Evolutionary conservation across 192 early-diverging fungal genomes (phyloP), one percentile per base, ranked within the genome.

Genomic region (Podochytrium sp.): DNA sequence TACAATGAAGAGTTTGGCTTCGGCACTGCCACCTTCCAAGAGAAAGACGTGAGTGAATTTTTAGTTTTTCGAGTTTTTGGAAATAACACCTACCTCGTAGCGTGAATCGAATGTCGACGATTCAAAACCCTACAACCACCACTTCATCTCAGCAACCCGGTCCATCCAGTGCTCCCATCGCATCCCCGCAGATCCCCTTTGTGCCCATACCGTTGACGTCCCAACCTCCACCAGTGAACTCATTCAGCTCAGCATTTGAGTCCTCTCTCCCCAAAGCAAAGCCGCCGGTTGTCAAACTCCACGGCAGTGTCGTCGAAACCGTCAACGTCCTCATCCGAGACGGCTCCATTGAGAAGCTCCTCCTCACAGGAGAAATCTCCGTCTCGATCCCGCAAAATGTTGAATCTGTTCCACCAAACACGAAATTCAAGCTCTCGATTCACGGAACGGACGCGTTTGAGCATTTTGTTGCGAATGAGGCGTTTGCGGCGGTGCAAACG

Each of bases 301-400:
- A 55, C 0, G 66, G 51, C 14, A 42, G 56, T 16, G 62, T 84
- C n/a, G 43, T 70, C 1, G 83, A 84, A 66, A 79, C 74, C 27
- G 68, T 81, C 6, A 81, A 84, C 60, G 79, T 79, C 3, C 38
- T 84, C 6, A 35, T 84, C 32, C 55, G 64, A 39, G 72, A 64
- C 18, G 71, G 73, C 32, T 56, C 32, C 10, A 76, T 84, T 33
- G 83, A 84, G 25, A 81, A 80, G 43, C 60, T 84, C 18, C 51
- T 81, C 32, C n/a, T 84, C 42, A 81, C 71, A 50, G 83, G 83
- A 18, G 83, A 81, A 33, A 71, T 84, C 16, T 53, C 73, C 12
- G 37, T 83, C 14, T n/a, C 49, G 12, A 41, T 42, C 7, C 53
- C 34, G 12, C 30, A 25, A 37, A n/a, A 16, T 37, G 27, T 18